These are phyloP conservation scores for Melianthus villosus DNA, from an alignment of 441 rosid species.

Conservation along the genomic window DNA sequence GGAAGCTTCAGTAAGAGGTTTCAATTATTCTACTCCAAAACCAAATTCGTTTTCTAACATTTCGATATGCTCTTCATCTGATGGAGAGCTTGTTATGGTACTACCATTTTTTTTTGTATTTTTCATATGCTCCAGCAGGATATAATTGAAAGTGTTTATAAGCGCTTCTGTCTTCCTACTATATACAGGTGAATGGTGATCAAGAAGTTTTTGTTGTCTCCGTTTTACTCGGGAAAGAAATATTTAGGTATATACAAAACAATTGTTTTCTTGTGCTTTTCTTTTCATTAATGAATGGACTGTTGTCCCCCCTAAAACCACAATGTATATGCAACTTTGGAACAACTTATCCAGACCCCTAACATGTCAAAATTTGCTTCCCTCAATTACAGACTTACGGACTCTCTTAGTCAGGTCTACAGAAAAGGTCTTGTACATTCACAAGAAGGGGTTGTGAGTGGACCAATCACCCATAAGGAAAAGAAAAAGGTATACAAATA, in stretches of 20 bases:
- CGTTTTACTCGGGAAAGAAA: conserved; percentile 36
- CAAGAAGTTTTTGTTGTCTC: conserved; percentile 55
- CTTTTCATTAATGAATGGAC: too few species aligned
- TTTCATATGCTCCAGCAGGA: conserved; percentile 8
- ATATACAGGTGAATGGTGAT: conserved; percentile 56
- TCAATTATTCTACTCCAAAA: conserved; percentile 29
- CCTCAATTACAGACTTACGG: conserved; percentile 31
- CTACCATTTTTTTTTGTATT: conserved; percentile 3
- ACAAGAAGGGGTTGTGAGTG: conserved; percentile 23
- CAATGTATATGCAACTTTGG: background rate
- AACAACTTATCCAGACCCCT: background rate
- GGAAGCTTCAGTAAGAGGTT: conserved; percentile 55
- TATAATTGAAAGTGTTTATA: conserved; percentile 3
- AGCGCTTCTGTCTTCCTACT: conserved; percentile 1
- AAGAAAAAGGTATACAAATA: conserved; percentile 52
- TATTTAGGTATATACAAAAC: conserved; percentile 25
- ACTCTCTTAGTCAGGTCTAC: conserved; percentile 41
- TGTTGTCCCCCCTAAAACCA: background rate
- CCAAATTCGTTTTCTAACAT: conserved; percentile 28
- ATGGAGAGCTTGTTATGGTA: conserved; percentile 78
- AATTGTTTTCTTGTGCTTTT: background rate
- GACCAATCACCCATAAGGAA: conserved; percentile 33
- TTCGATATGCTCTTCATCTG: conserved; percentile 43
- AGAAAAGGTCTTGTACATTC: conserved; percentile 24
- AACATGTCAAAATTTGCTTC: too few species aligned